Percentiles rank a stretch among this genome's conserved stretches.
phyloP scores from a whole-genome alignment of 1,139 yeast genomes.

The Saccharomycopsis hybrid region DNA sequence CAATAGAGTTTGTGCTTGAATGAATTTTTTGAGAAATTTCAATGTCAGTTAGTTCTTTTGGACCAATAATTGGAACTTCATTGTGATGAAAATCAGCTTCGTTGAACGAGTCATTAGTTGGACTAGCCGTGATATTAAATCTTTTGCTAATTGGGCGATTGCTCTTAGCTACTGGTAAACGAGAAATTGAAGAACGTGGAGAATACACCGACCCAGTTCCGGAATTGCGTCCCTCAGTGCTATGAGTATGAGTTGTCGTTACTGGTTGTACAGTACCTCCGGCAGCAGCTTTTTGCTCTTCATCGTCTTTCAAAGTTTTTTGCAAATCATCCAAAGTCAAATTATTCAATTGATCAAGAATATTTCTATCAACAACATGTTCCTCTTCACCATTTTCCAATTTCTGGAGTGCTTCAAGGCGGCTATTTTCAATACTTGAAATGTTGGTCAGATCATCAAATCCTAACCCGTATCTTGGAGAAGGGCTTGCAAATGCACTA shows the following conservation, averaged over 20 bases:
- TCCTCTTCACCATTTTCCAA: slow-evolving; percentile 11
- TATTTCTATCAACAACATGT: background rate
- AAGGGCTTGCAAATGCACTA: background rate
- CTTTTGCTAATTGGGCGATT: background rate
- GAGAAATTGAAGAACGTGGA: slow-evolving; percentile 7
- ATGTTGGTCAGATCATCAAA: background rate
- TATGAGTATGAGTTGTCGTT: too few relatives aligned
- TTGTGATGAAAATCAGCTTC: background rate
- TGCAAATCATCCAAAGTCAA: slow-evolving; percentile 15
- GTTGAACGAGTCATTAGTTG: background rate
- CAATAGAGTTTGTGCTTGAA: slow-evolving; percentile 2
- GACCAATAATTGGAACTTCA: too few relatives aligned
- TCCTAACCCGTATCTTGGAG: background rate
- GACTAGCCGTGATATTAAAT: background rate
- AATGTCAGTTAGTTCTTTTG: background rate
- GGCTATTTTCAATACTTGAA: slow-evolving; percentile 13
- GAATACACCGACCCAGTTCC: background rate
- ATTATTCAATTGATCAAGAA: slow-evolving; percentile 9
- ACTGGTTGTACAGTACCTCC: too few relatives aligned
- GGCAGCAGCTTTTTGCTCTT: too few relatives aligned
- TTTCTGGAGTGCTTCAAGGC: slow-evolving; percentile 16
- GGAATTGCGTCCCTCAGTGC: background rate
- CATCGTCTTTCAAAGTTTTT: background rate
- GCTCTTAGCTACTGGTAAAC: slow-evolving; percentile 12
- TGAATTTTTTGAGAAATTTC: background rate